Conservation (phyloP, 2,329 filamentous ascomycete genomes). For the Phialophora verrucosa region DNA sequence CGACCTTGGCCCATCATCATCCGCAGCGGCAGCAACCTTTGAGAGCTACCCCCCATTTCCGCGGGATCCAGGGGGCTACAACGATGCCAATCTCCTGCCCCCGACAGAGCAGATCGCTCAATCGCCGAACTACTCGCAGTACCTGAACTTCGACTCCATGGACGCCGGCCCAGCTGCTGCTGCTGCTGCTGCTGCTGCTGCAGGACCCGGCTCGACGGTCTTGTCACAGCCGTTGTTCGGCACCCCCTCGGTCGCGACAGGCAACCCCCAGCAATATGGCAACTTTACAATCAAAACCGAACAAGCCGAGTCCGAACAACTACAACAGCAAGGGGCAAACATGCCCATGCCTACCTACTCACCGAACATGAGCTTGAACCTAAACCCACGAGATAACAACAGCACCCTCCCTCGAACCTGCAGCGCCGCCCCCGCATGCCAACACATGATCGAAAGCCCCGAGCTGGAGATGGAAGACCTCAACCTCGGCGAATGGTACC, state of each 20-base stretch:
- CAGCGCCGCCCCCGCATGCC: conserved; percentile 23
- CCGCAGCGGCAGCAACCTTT: conserved; percentile 19
- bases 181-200: conserved; percentile 4
- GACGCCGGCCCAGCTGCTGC: conserved; percentile 23
- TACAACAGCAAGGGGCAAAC: neutral
- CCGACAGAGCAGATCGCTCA: conserved; percentile 24
- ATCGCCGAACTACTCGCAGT: conserved; percentile 33
- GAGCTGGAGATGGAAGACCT: conserved; percentile 33
- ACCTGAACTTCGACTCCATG: conserved; percentile 32
- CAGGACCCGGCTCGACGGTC: conserved; percentile 18
- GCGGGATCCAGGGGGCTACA: conserved; percentile 18
- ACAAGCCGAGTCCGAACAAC: conserved; percentile 12
- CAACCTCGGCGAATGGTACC: conserved; percentile 14
- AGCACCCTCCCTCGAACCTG: conserved; percentile 17
- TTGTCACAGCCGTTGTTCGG: conserved; percentile 18
- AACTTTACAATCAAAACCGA: conserved; percentile 28
- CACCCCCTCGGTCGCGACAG: conserved; percentile 14
- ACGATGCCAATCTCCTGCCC: conserved; percentile 18
- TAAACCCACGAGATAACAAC: neutral
- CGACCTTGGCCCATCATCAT: conserved; percentile 14
- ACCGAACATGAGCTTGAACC: conserved; percentile 3
- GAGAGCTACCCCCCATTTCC: conserved; percentile 22
- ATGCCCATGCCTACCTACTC: conserved; percentile 1
- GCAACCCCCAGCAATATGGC: conserved; percentile 19
- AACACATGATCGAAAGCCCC: conserved; percentile 25